Base-by-base conservation (phyloP, 2,329 filamentous ascomycete species). In the Teratosphaeria epicoccoides region DNA sequence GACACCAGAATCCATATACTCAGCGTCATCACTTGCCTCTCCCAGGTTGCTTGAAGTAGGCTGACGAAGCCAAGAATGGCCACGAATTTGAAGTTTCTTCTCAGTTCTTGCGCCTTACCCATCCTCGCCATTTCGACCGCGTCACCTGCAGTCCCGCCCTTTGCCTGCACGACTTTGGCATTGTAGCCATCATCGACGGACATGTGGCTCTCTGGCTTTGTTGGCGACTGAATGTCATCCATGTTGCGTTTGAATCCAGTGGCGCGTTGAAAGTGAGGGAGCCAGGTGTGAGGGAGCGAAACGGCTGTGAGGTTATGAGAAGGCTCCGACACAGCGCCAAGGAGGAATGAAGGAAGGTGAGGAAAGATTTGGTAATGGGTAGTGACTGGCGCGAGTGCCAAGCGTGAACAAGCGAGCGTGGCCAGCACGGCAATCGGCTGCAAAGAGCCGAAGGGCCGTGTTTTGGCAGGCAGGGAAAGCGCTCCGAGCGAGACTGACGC, bases 1-100 rank as follows among this genome's bases (percentile, higher is more conserved):
- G 44, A 46, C 22, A 46, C 20, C n/a, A 24, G 4, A 46, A n/a
- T n/a, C n/a, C 44, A 24, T 28, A 12, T 46, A 22, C 43, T 46
- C n/a, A 12, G 23, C 25, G 23, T 24, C 11, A 14, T 24, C 7
- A 10, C 44, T 46, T 10, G 12, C 44, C 46, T 37, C 20, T 48
- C 46, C 46, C 77, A 81, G 0, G 77, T 78, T 47, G 73, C 72
- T 58, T 78, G 72, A 29, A 77, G 68, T 22, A 76, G 74, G 55
- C 74, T 75, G n/a, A 73, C 72, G 53, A 79, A 78, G 5, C 75
- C 75, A 11, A 79, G 67, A 25, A 76, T 78, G 3, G 56, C 44
- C 6, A 47, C 57, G 58, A 75, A 74, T 9, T 71, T 68, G 57
- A 78, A 79, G 60, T 74, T 76, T 33, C 46, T 48, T 24, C 71